These are phyloP conservation scores for Alternaria sp. DNA, from an alignment of 2,329 filamentous ascomycete genomes.

Conservation along the genomic window DNA sequence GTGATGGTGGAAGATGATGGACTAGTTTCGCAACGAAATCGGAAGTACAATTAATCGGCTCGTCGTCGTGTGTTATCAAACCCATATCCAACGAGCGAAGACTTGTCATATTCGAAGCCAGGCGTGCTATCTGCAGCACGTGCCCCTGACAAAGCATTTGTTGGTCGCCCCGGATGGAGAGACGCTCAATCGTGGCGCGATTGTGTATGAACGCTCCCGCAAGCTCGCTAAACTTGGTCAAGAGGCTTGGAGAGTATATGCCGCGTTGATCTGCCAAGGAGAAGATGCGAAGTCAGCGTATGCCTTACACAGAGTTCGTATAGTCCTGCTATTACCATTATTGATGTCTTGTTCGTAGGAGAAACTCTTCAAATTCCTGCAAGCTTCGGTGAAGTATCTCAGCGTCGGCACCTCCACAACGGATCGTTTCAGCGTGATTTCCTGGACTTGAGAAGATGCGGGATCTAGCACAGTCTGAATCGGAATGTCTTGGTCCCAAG, in stretches of 20 bases:
- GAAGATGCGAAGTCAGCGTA: neutral
- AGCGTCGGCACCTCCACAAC: neutral
- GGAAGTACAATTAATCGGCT: neutral
- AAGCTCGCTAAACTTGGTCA: neutral
- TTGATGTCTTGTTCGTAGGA: constrained; percentile 8
- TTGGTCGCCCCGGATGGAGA: constrained; percentile 6
- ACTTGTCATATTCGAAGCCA: constrained; percentile 1
- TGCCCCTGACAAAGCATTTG: constrained; percentile 4
- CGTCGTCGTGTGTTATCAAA: constrained; percentile 7
- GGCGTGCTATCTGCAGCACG: constrained; percentile 5
- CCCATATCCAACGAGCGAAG: constrained; percentile 11
- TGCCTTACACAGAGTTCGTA: neutral
- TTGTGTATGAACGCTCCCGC: neutral
- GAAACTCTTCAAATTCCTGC: constrained; percentile 5
- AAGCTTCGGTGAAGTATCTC: constrained; percentile 3
- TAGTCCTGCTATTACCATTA: neutral
- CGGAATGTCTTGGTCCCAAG: constrained; percentile 5
- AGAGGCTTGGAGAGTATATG: neutral
- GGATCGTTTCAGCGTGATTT: constrained; percentile 8
- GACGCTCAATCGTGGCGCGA: neutral
- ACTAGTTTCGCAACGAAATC: constrained; percentile 4
- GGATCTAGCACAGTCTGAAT: constrained; percentile 1
- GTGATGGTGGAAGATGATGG: neutral
- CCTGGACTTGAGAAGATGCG: neutral
- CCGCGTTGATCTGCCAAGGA: neutral